Evolutionary conservation across 202 grass and related monocot species (phyloP).

Genomic region (Panicum virgatum): DNA sequence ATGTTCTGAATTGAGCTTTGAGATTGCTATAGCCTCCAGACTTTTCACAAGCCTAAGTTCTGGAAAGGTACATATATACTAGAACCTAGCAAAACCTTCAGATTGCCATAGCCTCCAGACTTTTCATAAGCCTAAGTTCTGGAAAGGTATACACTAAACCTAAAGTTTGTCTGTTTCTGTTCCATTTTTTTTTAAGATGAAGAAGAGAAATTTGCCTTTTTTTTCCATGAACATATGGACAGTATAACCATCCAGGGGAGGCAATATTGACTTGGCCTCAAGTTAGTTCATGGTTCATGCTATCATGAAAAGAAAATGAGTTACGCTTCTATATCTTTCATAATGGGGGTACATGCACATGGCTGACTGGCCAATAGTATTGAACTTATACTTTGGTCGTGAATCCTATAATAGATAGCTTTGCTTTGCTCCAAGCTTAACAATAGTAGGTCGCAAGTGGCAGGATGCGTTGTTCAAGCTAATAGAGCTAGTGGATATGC

Average conservation of each 20-base stretch:
- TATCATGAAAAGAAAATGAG: background rate
- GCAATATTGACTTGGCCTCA: slow-evolving; percentile 31
- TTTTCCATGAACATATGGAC: background rate
- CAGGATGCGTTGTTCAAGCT: background rate
- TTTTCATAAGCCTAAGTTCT: background rate
- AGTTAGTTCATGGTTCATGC: slow-evolving; percentile 18
- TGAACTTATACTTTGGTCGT: slow-evolving; percentile 23
- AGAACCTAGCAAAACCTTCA: too few relatives aligned
- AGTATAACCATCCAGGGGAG: background rate
- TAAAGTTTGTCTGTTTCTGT: slow-evolving; percentile 1
- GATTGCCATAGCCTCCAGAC: too few relatives aligned
- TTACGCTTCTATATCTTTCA: background rate
- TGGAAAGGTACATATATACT: too few relatives aligned
- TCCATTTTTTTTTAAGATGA: slow-evolving; percentile 1
- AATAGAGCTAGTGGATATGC: slow-evolving; percentile 40
- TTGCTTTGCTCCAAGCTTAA: slow-evolving; percentile 16
- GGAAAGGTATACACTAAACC: background rate
- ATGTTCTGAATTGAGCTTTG: background rate
- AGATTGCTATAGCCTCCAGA: background rate
- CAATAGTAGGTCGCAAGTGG: background rate
- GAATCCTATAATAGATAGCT: background rate
- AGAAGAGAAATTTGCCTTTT: slow-evolving; percentile 22
- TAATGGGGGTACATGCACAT: too few relatives aligned
- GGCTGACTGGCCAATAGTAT: slow-evolving; percentile 20
- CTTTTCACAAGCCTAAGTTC: background rate